Evolutionary conservation across 108 stramenopile species (phyloP).

Genomic region (Pseudonitzschia multiseries): DNA sequence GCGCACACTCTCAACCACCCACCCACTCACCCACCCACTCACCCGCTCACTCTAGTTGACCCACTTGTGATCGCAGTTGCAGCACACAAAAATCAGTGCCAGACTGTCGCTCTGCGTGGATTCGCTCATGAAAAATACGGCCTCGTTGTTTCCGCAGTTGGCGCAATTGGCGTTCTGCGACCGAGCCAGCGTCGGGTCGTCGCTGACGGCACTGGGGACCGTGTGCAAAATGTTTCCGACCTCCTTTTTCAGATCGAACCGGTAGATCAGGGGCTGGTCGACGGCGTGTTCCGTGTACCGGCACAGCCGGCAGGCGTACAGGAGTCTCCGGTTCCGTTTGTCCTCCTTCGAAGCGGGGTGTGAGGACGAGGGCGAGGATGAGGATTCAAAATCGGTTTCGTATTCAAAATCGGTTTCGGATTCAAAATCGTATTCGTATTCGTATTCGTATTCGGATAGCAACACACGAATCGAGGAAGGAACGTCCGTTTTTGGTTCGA

Average conservation of each 20-base stretch:
- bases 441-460: too few species aligned
- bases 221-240: slow-evolving; percentile 83
- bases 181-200: slow-evolving; percentile 89
- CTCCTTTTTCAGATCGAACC: slow-evolving; percentile 82
- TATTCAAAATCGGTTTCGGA: neutral
- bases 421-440: too few species aligned
- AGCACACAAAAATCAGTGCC: slow-evolving; percentile 91
- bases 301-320: slow-evolving; percentile 85
- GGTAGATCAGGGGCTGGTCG: slow-evolving; percentile 74
- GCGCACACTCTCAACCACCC: too few species aligned
- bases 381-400: neutral
- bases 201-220: slow-evolving; percentile 75
- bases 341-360: slow-evolving; percentile 54
- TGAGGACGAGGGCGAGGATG: too few species aligned
- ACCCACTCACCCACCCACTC: neutral
- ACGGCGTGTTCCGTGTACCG: slow-evolving; percentile 70
- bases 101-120: slow-evolving; percentile 75
- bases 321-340: slow-evolving; percentile 63
- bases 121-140: slow-evolving; percentile 88
- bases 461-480: too few species aligned
- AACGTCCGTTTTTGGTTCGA: too few species aligned
- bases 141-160: slow-evolving; percentile 88
- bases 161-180: slow-evolving; percentile 77
- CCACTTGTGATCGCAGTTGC: slow-evolving; percentile 90
- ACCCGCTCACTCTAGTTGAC: slow-evolving; percentile 48